Conservation (phyloP, 2,329 filamentous ascomycete species). For the Rhinocladiella similis region DNA sequence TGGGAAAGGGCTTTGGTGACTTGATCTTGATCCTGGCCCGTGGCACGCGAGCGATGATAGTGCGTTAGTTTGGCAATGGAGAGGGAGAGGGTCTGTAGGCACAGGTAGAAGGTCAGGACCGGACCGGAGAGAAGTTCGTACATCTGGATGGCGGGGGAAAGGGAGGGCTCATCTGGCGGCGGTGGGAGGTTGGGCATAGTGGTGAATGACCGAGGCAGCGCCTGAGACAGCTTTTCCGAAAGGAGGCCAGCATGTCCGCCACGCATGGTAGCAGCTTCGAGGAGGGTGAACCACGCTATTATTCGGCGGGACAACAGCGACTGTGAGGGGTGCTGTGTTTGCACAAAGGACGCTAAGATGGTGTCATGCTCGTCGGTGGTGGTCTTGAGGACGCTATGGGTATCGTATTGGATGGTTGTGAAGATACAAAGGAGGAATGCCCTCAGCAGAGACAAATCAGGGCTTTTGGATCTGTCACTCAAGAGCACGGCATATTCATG, state of each 20-base stretch:
- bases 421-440: background rate
- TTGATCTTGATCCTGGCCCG: constrained; percentile 8
- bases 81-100: background rate
- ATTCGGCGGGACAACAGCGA: background rate
- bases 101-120: background rate
- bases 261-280: background rate
- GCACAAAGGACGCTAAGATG: background rate
- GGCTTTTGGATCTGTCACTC: background rate
- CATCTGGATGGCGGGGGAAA: background rate
- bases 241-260: background rate
- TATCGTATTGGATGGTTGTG: background rate
- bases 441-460: background rate
- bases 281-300: background rate
- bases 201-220: background rate
- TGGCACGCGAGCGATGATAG: constrained; percentile 1
- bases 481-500: background rate
- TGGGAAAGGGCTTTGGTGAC: background rate
- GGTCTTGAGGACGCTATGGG: background rate
- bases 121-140: background rate
- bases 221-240: background rate
- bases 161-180: background rate
- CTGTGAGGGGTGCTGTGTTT: background rate
- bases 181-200: background rate
- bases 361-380: background rate
- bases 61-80: background rate